Evolutionary conservation across 164 flowering plant genomes (phyloP), one percentile per base, ranked within the genome.

Genomic region (Nymphaea thermarum): DNA sequence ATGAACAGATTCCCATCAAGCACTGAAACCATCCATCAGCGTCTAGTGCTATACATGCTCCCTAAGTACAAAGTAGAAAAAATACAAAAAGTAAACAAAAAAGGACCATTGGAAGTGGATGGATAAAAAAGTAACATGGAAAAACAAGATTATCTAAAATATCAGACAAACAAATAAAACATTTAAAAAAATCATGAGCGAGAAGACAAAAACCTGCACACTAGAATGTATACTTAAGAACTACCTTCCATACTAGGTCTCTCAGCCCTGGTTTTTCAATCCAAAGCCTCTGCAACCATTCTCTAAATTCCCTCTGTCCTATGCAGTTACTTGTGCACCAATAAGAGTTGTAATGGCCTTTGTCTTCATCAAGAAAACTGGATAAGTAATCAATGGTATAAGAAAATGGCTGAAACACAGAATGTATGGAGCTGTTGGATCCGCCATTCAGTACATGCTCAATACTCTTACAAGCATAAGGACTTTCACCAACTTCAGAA

Each of bases 261-360:
- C 95, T 84, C 73, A 82, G 76, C 71, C 65, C 86, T 68, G 95
- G 91, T 77, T 84, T 91, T 67, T 59, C 75, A 70, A 79, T 68
- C 98, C 98, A 94, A 76, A 94, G 98, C 81, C 78, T 91, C 72
- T 78, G 84, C 71, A 94, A 76, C 98, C 98, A 94, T 60, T 80
- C 83, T 75, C 98, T 85, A 81, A 91, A 74, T 77, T 94, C 97
- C 69, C 96, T 82, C 75, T 84, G 95, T 41, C 97, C 98, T 11
- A 91, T 85, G 79, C 83, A 77, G 77, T 85, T 91, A 71, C 89
- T 78, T 66, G 87, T 68, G 76, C 95, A 84, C 98, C 98, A 91
- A 2, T 75, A 60, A 68, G 83, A 81, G 77, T 71, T 94, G 75
- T 87, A 94, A 74, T 94, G 98, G 77, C 91, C 97, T 75, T 84